Base-by-base conservation (phyloP, 106 monocot genomes). In the Dendrobium chrysotoxum region DNA sequence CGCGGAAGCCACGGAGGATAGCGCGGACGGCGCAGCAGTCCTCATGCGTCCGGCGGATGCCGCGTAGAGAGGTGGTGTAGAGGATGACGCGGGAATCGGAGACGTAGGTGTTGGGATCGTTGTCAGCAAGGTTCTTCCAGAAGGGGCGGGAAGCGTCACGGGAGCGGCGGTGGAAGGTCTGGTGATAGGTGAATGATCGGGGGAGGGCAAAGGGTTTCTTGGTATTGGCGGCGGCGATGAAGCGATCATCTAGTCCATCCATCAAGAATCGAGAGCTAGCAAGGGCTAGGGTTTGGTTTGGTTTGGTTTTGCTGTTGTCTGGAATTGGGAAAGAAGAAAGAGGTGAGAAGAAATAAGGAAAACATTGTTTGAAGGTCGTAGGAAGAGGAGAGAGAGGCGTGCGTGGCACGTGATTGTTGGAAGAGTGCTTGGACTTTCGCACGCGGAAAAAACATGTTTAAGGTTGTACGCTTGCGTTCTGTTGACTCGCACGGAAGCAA, bases 31-130 rank as follows among this genome's bases (percentile, higher is more conserved):
- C 70, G 73, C 86, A 81, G 86, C 91, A 93, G 81, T 93, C 91
- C 68, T 82, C 87, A 86, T 87, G 80, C 40, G 93, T 93, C 53
- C 91, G 89, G 40, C 93, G 87, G 74, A 93, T 85, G 35, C 82
- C 70, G 50, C 94, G 87, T 78, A 92, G 89, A 42, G 91, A 94
- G 70, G 94, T 92, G 39, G 80, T 78, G 85, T 87, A 94, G 79
- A 92, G 78, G 40, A 92, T 80, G 78, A 88, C 92, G 30, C 12
- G 28, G 35, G 70, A 5, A n/a, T 70, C 35, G 70, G 70, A 11
- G 70, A 35, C 31, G 70, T 30, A 13, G n/a, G 31, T 1, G 21
- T 35, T 70, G 31, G 70, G 31, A 1, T 70, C 70, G 30, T 28
- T 15, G 12, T 68, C 68, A 23, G 68, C 28, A 28, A 35, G 31